Evolutionary conservation across 2,329 filamentous ascomycete species (phyloP).

Genomic region (Ilyonectria sp.): DNA sequence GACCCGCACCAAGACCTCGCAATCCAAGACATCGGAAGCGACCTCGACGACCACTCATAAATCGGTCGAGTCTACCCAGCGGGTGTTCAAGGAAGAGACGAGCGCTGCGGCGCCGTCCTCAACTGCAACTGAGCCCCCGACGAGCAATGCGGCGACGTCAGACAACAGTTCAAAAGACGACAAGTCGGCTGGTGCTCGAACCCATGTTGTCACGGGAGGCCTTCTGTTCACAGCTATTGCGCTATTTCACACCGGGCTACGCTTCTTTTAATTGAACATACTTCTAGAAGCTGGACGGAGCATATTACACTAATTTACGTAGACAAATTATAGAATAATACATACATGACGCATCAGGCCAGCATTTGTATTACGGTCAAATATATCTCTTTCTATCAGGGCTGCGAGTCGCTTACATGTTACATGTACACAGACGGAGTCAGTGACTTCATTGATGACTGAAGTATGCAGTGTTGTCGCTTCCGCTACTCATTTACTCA

Average conservation of each 20-base stretch:
- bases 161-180: background rate
- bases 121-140: background rate
- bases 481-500: no score
- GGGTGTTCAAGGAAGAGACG: conserved; percentile 33
- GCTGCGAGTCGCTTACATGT: no score
- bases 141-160: conserved; percentile 7
- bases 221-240: conserved; percentile 11
- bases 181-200: conserved; percentile 17
- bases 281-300: background rate
- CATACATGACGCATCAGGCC: background rate
- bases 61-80: conserved; percentile 18
- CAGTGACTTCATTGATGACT: no score
- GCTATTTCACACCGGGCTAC: conserved; percentile 10
- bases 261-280: background rate
- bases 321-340: conserved; percentile 5
- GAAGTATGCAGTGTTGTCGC: no score
- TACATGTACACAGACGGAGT: no score
- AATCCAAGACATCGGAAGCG: background rate
- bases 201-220: conserved; percentile 7
- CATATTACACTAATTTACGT: conserved; percentile 1
- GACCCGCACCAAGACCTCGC: conserved; percentile 1
- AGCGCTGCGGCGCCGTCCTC: conserved; percentile 1
- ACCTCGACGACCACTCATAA: background rate
- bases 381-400: no score
- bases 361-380: no score